Evolutionary conservation across 495 filamentous ascomycete genomes (phyloP), one percentile per base, ranked within the genome.

Genomic region (Penicillium paxilli): DNA sequence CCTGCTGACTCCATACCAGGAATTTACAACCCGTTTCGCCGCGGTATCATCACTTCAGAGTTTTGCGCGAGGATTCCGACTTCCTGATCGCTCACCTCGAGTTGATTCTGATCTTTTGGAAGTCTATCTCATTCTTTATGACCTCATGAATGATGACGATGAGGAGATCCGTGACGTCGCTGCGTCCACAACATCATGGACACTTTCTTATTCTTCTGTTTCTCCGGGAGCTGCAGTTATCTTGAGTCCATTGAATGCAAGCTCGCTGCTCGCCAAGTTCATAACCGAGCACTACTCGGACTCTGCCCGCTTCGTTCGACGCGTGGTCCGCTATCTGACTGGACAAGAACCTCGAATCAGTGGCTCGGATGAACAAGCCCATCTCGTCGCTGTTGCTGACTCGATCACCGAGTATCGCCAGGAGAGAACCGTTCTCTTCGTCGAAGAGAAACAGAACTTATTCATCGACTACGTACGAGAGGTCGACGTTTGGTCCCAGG

Each of bases 391-490:
- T 0, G 79, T 88, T 0, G 68, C 69, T 3, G 58, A 66, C 0
- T 68, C 76, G 16, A 64, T 92, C 12, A 55, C 62, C 0, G 60
- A 77, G 20, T 79, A 82, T 20, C 62, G 80, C 37, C 77, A 80
- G 44, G 83, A 86, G 44, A 85, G 90, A 60, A 85, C 82, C 24
- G 79, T 87, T 2, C 73, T 98, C 0, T 98, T 98, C 62, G 84
- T 83, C 12, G 78, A 88, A 59, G 94, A 98, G 70, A 91, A 94
- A 59, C 90, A 93, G 57, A 98, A 98, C 54, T 75, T 96, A 0
- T 97, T 87, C 64, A 75, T 94, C 45, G 92, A 96, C 60, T 83
- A 88, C 44, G 81, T 90, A 3, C 69, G 80, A 7, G 92, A 96
- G 69, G 74, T 83, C 1, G 74, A 77, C 19, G 48, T 80, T 11